Percentiles rank a stretch among this genome's conserved stretches.
phyloP scores from a whole-genome alignment of 2,329 filamentous ascomycete genomes.

The Stylonectria norvegica region DNA sequence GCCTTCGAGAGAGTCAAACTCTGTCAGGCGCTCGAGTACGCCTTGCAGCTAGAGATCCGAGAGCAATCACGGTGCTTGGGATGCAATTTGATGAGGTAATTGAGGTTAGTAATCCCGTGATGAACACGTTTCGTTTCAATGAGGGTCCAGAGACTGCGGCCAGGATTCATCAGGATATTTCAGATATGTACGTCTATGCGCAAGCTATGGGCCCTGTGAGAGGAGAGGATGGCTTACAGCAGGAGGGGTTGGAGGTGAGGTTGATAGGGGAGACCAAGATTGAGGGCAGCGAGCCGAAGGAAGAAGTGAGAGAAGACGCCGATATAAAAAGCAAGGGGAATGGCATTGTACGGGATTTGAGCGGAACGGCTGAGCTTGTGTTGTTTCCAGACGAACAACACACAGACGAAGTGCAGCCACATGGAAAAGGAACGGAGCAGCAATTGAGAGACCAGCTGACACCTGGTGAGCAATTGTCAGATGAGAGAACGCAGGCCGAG shows the following conservation, averaged over 20 bases:
- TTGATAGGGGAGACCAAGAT: too few relatives aligned
- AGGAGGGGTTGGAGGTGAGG: neutral
- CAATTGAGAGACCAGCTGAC: too few relatives aligned
- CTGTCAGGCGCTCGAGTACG: neutral
- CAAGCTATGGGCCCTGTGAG: neutral
- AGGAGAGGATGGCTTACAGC: neutral
- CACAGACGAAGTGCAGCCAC: too few relatives aligned
- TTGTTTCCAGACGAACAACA: too few relatives aligned
- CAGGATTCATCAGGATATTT: conserved; percentile 4
- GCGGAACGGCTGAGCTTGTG: too few relatives aligned
- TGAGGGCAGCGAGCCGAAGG: too few relatives aligned
- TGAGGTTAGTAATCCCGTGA: conserved; percentile 3
- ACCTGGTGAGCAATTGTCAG: too few relatives aligned
- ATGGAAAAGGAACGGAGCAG: too few relatives aligned
- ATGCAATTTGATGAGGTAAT: conserved; percentile 1
- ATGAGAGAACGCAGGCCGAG: too few relatives aligned
- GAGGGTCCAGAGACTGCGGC: neutral
- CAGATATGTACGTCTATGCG: conserved; percentile 1
- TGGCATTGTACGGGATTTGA: too few relatives aligned
- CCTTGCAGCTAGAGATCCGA: conserved; percentile 1
- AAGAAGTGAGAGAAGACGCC: too few relatives aligned
- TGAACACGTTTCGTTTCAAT: conserved; percentile 3
- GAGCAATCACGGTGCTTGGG: neutral
- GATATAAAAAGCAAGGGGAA: too few relatives aligned
- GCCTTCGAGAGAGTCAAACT: neutral